Evolutionary conservation across 2,329 filamentous ascomycete genomes (phyloP).

Genomic region (Rutstroemia sp.): DNA sequence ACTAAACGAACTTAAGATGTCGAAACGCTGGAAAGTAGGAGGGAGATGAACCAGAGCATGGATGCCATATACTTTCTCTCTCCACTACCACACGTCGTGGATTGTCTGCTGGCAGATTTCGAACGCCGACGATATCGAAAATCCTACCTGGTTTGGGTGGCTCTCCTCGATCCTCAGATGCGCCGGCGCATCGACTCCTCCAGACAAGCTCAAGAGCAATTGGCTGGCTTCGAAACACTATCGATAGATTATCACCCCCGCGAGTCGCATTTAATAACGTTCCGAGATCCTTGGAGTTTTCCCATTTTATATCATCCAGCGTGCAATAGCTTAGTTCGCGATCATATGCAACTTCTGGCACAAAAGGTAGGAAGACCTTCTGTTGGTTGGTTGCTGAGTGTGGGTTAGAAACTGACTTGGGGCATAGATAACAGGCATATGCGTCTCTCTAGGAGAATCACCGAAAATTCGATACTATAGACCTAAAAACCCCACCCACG

Average conservation of each 20-base stretch:
- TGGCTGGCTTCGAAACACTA: slow-evolving; percentile 74
- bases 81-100: slow-evolving; percentile 79
- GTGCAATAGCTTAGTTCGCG: slow-evolving; percentile 76
- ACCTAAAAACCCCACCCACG: slow-evolving; percentile 67
- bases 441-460: slow-evolving; percentile 87
- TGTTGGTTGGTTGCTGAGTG: not conserved
- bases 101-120: slow-evolving; percentile 89
- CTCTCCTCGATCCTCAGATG: slow-evolving; percentile 61
- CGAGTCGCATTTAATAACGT: slow-evolving; percentile 86
- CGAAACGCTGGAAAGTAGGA: slow-evolving; percentile 82
- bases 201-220: slow-evolving; percentile 60
- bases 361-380: slow-evolving; percentile 61
- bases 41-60: slow-evolving; percentile 78
- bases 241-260: slow-evolving; percentile 85
- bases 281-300: slow-evolving; percentile 94
- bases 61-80: slow-evolving; percentile 92
- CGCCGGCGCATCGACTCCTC: slow-evolving; percentile 70
- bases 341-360: slow-evolving; percentile 77
- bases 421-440: slow-evolving; percentile 72
- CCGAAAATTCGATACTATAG: slow-evolving; percentile 88
- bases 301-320: slow-evolving; percentile 83
- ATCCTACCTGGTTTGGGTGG: slow-evolving; percentile 78
- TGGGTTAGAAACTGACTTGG: slow-evolving; percentile 14
- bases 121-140: slow-evolving; percentile 75
- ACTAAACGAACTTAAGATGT: slow-evolving; percentile 56